phyloP scores from a whole-genome alignment of 2,329 filamentous ascomycete species.

The Xylariales sp. region DNA sequence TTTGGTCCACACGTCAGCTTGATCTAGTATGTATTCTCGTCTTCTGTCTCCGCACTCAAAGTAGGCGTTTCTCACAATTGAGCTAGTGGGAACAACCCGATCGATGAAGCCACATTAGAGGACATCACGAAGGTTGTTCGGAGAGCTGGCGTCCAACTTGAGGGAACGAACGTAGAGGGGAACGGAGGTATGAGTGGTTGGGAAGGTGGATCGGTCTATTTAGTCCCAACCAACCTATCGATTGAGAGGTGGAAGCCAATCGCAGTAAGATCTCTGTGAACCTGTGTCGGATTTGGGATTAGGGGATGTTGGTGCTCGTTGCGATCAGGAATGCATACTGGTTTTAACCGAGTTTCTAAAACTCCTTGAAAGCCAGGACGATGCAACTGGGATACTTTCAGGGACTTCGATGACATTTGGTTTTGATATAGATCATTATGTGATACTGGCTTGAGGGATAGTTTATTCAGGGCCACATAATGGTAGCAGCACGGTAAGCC shows the following conservation, averaged over 20 bases:
- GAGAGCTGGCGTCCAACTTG: constrained; percentile 17
- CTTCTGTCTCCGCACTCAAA: neutral
- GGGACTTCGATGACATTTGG: no score
- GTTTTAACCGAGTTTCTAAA: no score
- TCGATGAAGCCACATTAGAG: constrained; percentile 18
- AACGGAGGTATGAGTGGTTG: constrained; percentile 13
- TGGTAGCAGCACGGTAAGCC: no score
- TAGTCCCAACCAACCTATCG: constrained; percentile 24
- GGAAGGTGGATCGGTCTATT: constrained; percentile 26
- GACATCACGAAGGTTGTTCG: constrained; percentile 18
- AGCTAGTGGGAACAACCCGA: constrained; percentile 19
- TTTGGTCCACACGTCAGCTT: constrained; percentile 29
- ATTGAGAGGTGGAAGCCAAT: constrained; percentile 28
- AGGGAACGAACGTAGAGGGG: neutral
- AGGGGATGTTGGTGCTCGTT: neutral
- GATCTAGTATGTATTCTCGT: constrained; percentile 24
- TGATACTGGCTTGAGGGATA: no score
- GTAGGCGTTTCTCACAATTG: neutral
- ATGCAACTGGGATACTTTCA: no score
- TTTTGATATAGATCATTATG: no score
- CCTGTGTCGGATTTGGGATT: no score
- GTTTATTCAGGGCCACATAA: no score
- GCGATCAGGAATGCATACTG: no score
- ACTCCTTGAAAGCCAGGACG: no score
- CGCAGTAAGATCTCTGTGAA: constrained; percentile 15